Evolutionary conservation across 495 filamentous ascomycete species (phyloP).

Genomic region (Lasiosphaeria hispida): DNA sequence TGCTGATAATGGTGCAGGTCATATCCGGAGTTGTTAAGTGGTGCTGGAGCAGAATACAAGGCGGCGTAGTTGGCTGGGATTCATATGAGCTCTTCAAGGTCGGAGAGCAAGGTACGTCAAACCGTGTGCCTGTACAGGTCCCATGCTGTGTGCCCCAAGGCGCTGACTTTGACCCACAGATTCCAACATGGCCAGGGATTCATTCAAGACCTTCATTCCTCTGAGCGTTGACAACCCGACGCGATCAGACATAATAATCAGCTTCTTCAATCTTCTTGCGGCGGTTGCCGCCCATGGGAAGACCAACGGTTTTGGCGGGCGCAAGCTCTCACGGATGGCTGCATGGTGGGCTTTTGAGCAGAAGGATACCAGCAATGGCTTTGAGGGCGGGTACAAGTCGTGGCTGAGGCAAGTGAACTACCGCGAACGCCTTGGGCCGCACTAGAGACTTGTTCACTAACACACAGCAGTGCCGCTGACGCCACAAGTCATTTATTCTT

Average conservation of each 20-base stretch:
- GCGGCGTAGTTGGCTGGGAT: slow-evolving; percentile 94
- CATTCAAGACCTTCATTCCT: slow-evolving; percentile 95
- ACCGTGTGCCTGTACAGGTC: neutral
- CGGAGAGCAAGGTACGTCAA: slow-evolving; percentile 77
- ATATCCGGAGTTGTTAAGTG: slow-evolving; percentile 94
- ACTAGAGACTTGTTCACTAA: slow-evolving; percentile 19
- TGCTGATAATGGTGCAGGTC: slow-evolving; percentile 55
- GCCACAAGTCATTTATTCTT: slow-evolving; percentile 97
- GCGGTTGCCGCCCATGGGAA: slow-evolving; percentile 80
- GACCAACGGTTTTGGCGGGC: slow-evolving; percentile 86
- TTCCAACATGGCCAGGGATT: slow-evolving; percentile 85
- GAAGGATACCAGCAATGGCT: slow-evolving; percentile 79
- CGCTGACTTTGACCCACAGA: slow-evolving; percentile 51
- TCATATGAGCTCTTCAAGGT: slow-evolving; percentile 94
- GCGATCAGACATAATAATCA: slow-evolving; percentile 84
- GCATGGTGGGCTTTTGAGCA: slow-evolving; percentile 99
- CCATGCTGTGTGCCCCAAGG: neutral
- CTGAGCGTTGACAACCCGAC: slow-evolving; percentile 88
- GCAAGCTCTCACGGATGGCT: slow-evolving; percentile 91
- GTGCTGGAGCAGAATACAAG: slow-evolving; percentile 94
- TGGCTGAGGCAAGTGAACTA: slow-evolving; percentile 55
- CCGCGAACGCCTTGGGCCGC: neutral
- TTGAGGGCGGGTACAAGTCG: slow-evolving; percentile 87
- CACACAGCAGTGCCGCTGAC: slow-evolving; percentile 73
- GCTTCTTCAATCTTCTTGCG: slow-evolving; percentile 93